Percentiles rank a stretch among this genome's conserved stretches.
Conservation (phyloP, 2,329 filamentous ascomycete genomes). For the Aureobasidium sp. region DNA sequence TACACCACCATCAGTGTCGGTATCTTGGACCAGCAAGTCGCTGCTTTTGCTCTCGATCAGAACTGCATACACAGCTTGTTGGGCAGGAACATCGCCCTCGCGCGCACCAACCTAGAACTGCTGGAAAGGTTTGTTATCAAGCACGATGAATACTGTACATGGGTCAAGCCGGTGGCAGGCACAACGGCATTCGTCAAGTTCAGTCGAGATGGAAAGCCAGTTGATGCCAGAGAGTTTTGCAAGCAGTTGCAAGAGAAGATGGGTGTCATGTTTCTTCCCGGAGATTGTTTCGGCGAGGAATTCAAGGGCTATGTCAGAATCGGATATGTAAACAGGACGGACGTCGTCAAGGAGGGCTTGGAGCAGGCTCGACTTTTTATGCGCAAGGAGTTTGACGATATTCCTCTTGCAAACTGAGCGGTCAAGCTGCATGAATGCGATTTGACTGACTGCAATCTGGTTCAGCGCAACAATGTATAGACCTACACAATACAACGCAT, state of each 20-base stretch:
- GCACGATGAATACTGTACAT: conserved; percentile 55
- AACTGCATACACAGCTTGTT: conserved; percentile 56
- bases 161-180: conserved; percentile 67
- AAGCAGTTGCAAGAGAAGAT: conserved; percentile 56
- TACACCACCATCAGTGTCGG: conserved; percentile 84
- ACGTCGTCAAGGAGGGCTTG: conserved; percentile 58
- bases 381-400: conserved; percentile 46
- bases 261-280: conserved; percentile 67
- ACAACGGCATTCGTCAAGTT: conserved; percentile 74
- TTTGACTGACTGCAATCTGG: neutral
- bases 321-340: conserved; percentile 65
- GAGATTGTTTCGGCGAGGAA: conserved; percentile 61
- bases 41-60: conserved; percentile 61
- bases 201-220: conserved; percentile 47
- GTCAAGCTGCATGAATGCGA: neutral
- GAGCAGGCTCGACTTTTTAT: conserved; percentile 46
- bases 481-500: neutral
- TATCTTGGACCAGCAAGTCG: conserved; percentile 71
- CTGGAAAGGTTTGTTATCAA: conserved; percentile 59
- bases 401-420: conserved; percentile 27
- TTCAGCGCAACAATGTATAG: neutral
- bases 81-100: conserved; percentile 55
- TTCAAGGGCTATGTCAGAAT: conserved; percentile 69
- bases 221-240: conserved; percentile 68
- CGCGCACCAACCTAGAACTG: conserved; percentile 56